phyloP scores from a whole-genome alignment of 148 eudicot genomes.

The Amaranthus hypochondriacus region DNA sequence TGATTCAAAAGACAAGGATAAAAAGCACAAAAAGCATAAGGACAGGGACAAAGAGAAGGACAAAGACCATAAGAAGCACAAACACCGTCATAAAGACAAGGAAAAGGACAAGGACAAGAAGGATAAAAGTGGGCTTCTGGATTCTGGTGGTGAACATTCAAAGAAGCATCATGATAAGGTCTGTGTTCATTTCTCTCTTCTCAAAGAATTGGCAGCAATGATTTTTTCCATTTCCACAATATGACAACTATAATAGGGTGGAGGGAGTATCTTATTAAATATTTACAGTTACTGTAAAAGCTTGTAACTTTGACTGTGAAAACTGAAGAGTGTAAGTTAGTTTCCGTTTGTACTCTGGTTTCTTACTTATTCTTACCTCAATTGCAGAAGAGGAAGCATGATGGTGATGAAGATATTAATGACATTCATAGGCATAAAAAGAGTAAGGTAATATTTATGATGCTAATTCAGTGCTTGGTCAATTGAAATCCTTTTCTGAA shows the following conservation, averaged over 20 bases:
- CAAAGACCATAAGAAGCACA: constrained; percentile 93
- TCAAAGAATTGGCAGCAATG: not conserved
- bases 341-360: not conserved
- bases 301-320: too few relatives aligned
- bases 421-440: constrained; percentile 81
- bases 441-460: constrained; percentile 63
- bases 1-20: constrained; percentile 86
- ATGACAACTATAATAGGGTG: not conserved
- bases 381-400: constrained; percentile 93
- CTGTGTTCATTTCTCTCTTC: constrained; percentile 12
- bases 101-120: constrained; percentile 87
- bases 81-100: constrained; percentile 92
- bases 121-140: constrained; percentile 69
- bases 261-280: not conserved
- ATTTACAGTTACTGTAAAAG: not conserved
- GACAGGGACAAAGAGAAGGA: constrained; percentile 85
- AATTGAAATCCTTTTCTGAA: not conserved
- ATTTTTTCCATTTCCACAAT: not conserved
- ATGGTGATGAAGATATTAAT: constrained; percentile 66
- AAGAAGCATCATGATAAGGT: constrained; percentile 93
- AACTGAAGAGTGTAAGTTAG: too few relatives aligned
- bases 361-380: constrained; percentile 4
- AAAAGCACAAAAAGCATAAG: constrained; percentile 81
- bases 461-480: not conserved
- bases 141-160: constrained; percentile 69